Conservation (phyloP, 306 rosid genomes). For the Notholithocarpus densiflorus region DNA sequence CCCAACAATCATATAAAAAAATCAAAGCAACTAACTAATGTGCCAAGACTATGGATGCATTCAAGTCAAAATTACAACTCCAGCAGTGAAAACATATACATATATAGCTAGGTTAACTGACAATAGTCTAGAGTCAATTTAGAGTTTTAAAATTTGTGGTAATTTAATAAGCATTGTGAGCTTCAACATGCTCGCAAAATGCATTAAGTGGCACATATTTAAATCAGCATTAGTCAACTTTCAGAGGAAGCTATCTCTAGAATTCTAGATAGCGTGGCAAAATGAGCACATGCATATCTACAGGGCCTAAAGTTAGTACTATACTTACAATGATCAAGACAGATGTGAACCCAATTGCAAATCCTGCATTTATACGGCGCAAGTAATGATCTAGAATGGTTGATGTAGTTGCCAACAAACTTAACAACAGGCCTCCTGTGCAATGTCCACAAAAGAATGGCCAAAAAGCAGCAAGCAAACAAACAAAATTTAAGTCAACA, state of each 20-base stretch:
- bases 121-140: not conserved
- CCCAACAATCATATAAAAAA: too few species aligned
- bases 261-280: not conserved
- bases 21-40: not conserved
- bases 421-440: slow-evolving; percentile 84
- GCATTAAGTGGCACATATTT: not conserved
- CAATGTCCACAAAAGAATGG: slow-evolving; percentile 17
- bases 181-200: not conserved
- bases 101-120: too few species aligned
- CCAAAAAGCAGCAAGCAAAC: slow-evolving; percentile 19
- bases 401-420: slow-evolving; percentile 88
- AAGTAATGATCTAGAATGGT: slow-evolving; percentile 86
- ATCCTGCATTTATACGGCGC: slow-evolving; percentile 79
- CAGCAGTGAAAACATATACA: not conserved
- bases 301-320: not conserved
- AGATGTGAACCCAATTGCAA: slow-evolving; percentile 94
- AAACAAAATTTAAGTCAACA: slow-evolving; percentile 8
- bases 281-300: not conserved
- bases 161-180: not conserved
- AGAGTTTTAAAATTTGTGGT: not conserved
- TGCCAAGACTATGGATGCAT: not conserved
- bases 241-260: not conserved
- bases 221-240: not conserved
- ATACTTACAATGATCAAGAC: slow-evolving; percentile 87
- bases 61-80: not conserved